Evolutionary conservation across 106 monocot genomes (phyloP).

Genomic region (Dioscorea dumetorum): DNA sequence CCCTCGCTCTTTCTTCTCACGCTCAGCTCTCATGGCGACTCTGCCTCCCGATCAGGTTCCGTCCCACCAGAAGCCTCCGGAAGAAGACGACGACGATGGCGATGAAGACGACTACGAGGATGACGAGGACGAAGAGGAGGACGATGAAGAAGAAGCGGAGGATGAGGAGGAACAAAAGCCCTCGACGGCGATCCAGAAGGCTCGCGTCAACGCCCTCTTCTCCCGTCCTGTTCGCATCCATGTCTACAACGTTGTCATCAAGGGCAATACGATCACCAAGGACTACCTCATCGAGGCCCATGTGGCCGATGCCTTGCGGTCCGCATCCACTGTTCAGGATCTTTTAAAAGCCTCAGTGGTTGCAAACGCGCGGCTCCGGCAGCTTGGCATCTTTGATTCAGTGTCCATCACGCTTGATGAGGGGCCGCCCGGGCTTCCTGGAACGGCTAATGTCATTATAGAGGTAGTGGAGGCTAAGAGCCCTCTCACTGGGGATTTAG

Average conservation of each 20-base stretch:
- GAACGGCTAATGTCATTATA: conserved; percentile 52
- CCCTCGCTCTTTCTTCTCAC: background rate
- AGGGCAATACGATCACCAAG: conserved; percentile 46
- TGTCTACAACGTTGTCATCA: conserved; percentile 61
- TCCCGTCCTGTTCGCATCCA: conserved; percentile 32
- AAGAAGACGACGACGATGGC: background rate
- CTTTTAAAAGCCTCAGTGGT: conserved; percentile 33
- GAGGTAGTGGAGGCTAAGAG: conserved; percentile 45
- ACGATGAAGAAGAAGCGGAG: conserved; percentile 37
- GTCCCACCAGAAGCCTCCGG: background rate
- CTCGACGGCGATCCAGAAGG: background rate
- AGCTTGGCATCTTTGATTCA: conserved; percentile 45
- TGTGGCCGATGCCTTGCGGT: conserved; percentile 29
- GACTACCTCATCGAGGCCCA: conserved; percentile 56
- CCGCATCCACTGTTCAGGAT: conserved; percentile 54
- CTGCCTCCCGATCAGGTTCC: background rate
- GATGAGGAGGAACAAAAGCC: conserved; percentile 28
- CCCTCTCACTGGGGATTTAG: conserved; percentile 35
- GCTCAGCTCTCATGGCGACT: background rate
- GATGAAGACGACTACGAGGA: conserved; percentile 5
- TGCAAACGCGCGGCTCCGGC: conserved; percentile 40
- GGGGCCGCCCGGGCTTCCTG: conserved; percentile 57
- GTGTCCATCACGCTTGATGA: conserved; percentile 54
- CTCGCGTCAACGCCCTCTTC: conserved; percentile 12
- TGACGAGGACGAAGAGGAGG: conserved; percentile 15